Evolutionary conservation across 2,329 filamentous ascomycete genomes (phyloP).

Genomic region (Penicillium concentricum): DNA sequence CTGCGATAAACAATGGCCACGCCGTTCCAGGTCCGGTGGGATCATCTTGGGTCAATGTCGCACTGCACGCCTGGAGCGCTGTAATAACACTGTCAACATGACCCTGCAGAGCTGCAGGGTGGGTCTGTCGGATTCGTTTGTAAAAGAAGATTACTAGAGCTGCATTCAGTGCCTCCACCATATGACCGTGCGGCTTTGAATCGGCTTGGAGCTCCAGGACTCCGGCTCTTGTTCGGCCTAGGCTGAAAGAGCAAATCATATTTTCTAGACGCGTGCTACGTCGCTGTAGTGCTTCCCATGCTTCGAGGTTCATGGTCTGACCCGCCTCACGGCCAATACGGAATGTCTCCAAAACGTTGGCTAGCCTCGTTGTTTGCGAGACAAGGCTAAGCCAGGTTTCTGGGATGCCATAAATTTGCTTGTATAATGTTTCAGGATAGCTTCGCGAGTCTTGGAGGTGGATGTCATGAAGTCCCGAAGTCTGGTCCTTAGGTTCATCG

Average conservation of each 20-base stretch:
- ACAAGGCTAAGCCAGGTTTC: slow-evolving; percentile 47
- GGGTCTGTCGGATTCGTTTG: slow-evolving; percentile 40
- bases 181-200: slow-evolving; percentile 27
- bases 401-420: slow-evolving; percentile 44
- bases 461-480: slow-evolving; percentile 38
- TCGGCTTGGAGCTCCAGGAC: slow-evolving; percentile 9
- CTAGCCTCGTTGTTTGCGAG: slow-evolving; percentile 46
- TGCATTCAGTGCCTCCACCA: slow-evolving; percentile 42
- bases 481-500: slow-evolving; percentile 37
- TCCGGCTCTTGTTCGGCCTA: slow-evolving; percentile 14
- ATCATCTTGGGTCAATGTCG: slow-evolving; percentile 15
- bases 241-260: slow-evolving; percentile 34
- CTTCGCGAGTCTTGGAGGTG: slow-evolving; percentile 39
- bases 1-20: slow-evolving; percentile 45
- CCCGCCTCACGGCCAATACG: slow-evolving; percentile 17
- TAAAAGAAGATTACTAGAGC: slow-evolving; percentile 47
- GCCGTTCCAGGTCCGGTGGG: slow-evolving; percentile 28
- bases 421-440: slow-evolving; percentile 38
- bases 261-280: slow-evolving; percentile 32
- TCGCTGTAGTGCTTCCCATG: slow-evolving; percentile 30
- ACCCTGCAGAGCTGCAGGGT: slow-evolving; percentile 40
- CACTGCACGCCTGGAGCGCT: slow-evolving; percentile 32
- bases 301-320: slow-evolving; percentile 17
- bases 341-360: slow-evolving; percentile 37
- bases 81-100: slow-evolving; percentile 39